Evolutionary conservation across 2,329 filamentous ascomycete species (phyloP).

Genomic region (Diaporthe ilicicola): DNA sequence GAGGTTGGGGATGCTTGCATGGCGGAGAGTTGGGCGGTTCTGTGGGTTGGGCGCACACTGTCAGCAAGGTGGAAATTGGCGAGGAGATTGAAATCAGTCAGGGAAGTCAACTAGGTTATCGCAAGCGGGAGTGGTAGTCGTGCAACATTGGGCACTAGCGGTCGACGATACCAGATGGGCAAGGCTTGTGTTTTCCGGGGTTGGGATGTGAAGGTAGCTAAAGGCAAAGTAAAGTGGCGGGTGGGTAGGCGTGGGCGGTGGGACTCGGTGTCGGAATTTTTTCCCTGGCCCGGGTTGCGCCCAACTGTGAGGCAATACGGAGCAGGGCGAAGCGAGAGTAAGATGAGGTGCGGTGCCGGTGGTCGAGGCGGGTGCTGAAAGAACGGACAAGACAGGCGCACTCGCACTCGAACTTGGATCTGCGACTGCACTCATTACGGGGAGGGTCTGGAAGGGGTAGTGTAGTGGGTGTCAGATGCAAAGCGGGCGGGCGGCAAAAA

Average conservation of each 20-base stretch:
- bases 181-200: conserved; percentile 10
- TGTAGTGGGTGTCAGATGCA: conserved; percentile 4
- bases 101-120: conserved; percentile 23
- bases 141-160: conserved; percentile 11
- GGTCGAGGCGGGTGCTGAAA: conserved; percentile 8
- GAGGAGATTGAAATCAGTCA: not conserved
- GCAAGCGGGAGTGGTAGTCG: not conserved
- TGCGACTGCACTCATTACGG: not conserved
- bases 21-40: conserved; percentile 64
- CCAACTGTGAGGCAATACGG: conserved; percentile 27
- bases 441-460: not conserved
- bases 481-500: conserved; percentile 32
- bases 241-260: not conserved
- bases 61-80: conserved; percentile 38
- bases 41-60: conserved; percentile 44
- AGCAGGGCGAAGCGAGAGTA: conserved; percentile 7
- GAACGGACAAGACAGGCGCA: conserved; percentile 16
- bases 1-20: conserved; percentile 79
- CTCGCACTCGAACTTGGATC: not conserved
- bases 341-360: not conserved
- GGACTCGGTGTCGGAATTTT: conserved; percentile 13
- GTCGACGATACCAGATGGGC: not conserved
- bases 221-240: conserved; percentile 18
- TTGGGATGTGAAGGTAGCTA: not conserved
- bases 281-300: conserved; percentile 9